A percentile compares a stretch with the other conserved stretches of the same genome.
phyloP scores from a whole-genome alignment of 2,329 filamentous ascomycete genomes.

The Gnomoniopsis smithogilvyi region DNA sequence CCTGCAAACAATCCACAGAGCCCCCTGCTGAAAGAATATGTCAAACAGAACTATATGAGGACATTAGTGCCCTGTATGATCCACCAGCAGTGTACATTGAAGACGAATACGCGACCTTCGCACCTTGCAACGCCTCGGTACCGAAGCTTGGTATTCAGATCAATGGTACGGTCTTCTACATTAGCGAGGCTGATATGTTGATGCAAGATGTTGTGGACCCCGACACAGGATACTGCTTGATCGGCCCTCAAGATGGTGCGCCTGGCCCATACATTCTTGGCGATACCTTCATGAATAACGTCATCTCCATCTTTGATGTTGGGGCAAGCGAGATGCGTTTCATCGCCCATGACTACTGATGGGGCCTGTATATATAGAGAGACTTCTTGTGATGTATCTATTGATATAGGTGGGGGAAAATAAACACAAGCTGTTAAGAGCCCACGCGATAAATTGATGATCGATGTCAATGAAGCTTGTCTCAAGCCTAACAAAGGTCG shows the following conservation, averaged over 20 bases:
- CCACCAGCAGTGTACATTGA: constrained; percentile 22
- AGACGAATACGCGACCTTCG: constrained; percentile 22
- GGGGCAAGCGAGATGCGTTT: constrained; percentile 12
- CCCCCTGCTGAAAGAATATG: neutral
- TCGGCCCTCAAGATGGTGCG: constrained; percentile 2
- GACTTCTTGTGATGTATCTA: too few species aligned
- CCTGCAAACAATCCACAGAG: neutral
- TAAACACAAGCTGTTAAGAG: too few species aligned
- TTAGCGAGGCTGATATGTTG: constrained; percentile 11
- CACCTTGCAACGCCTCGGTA: constrained; percentile 27
- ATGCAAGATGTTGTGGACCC: neutral
- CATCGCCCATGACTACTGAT: neutral
- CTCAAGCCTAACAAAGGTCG: too few species aligned
- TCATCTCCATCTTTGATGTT: constrained; percentile 12
- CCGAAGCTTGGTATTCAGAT: constrained; percentile 3
- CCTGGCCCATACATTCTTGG: constrained; percentile 10
- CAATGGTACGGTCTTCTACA: constrained; percentile 6
- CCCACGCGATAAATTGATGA: too few species aligned
- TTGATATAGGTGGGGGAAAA: too few species aligned
- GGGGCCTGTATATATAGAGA: neutral
- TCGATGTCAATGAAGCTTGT: too few species aligned
- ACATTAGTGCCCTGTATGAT: constrained; percentile 22
- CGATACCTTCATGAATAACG: constrained; percentile 15
- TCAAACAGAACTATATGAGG: constrained; percentile 21
- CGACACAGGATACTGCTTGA: neutral